A percentile compares a stretch with the other conserved stretches of the same genome.
Evolutionary conservation across 306 rosid species (phyloP).

Genomic region (Rubus idaeus): DNA sequence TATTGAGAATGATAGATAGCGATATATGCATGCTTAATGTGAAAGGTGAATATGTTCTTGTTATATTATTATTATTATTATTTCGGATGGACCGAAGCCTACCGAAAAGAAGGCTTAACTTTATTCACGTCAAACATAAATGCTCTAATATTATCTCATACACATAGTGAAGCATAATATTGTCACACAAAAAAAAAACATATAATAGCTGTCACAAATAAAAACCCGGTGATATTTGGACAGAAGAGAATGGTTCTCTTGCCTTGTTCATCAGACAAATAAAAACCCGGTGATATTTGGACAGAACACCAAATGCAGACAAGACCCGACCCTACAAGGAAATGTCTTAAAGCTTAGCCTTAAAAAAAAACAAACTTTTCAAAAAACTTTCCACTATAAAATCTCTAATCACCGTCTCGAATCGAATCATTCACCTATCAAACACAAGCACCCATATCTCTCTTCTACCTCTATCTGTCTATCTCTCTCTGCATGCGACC

Average conservation of each 20-base stretch:
- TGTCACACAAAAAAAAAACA: too few species aligned
- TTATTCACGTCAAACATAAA: not conserved
- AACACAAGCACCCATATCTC: not conserved
- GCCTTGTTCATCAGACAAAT: not conserved
- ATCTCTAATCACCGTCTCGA: not conserved
- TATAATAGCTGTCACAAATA: not conserved
- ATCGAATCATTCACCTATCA: not conserved
- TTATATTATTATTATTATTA: too few species aligned
- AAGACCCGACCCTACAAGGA: not conserved
- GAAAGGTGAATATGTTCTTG: not conserved
- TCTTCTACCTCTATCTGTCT: not conserved
- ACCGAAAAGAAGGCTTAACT: not conserved
- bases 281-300: not conserved
- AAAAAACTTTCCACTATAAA: not conserved
- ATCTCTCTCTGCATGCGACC: not conserved
- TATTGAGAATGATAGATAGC: not conserved
- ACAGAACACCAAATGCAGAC: not conserved
- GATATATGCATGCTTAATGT: not conserved
- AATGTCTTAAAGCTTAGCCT: not conserved
- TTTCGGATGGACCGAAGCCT: not conserved
- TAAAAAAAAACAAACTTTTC: too few species aligned
- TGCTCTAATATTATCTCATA: not conserved
- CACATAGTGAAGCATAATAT: not conserved
- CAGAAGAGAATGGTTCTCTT: not conserved
- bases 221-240: not conserved